Conservation (phyloP, 2,329 filamentous ascomycete genomes). For the Cytospora piceae region DNA sequence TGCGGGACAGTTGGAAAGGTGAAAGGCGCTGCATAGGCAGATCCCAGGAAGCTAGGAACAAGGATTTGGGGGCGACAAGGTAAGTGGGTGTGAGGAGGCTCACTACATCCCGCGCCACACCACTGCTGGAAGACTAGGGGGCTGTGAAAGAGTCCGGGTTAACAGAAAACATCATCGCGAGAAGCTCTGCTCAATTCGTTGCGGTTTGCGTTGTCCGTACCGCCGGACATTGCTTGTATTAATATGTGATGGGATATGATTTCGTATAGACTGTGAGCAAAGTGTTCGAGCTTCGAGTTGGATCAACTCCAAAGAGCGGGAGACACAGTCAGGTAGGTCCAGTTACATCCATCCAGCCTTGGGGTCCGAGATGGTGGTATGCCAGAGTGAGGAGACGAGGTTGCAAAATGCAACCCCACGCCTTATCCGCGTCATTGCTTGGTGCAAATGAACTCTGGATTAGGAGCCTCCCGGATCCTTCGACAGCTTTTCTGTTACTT, state of each 20-base stretch:
- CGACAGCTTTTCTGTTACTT: conserved; percentile 10
- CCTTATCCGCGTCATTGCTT: conserved; percentile 6
- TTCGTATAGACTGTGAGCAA: conserved; percentile 7
- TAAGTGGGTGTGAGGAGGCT: conserved; percentile 13
- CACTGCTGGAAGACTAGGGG: background rate
- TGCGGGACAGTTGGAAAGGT: conserved; percentile 6
- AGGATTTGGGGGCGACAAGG: conserved; percentile 21
- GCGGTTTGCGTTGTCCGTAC: too few relatives aligned
- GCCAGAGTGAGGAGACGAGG: conserved; percentile 4
- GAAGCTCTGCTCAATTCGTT: background rate
- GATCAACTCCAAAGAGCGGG: background rate
- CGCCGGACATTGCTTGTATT: too few relatives aligned
- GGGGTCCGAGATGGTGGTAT: conserved; percentile 3
- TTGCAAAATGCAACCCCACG: conserved; percentile 17
- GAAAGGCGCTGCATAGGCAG: conserved; percentile 19
- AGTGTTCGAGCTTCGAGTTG: background rate
- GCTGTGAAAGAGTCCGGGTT: background rate
- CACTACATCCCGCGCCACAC: conserved; percentile 2
- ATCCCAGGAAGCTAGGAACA: conserved; percentile 14
- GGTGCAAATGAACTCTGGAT: conserved; percentile 11
- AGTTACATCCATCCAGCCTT: background rate
- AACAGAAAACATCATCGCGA: background rate
- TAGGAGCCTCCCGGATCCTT: conserved; percentile 9
- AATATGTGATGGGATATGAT: conserved; percentile 12
- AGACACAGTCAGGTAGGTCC: background rate